Conservation (phyloP, 805 yeast species). For the Wickerhamiella kurtzmanii region DNA sequence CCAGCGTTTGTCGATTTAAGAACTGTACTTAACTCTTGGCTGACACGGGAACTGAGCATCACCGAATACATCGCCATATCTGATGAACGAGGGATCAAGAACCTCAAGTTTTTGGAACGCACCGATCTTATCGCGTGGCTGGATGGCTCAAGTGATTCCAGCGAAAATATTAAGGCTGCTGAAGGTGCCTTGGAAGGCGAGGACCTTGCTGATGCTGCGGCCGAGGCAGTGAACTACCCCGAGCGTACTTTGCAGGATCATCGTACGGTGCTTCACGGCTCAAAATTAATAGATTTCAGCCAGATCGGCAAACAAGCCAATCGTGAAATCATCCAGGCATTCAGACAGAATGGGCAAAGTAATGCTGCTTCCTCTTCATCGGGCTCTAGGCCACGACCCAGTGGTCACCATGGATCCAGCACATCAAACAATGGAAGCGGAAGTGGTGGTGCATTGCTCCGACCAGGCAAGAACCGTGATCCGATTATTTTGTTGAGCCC, state of each 20-base stretch:
- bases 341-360: conserved; percentile 6
- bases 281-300: conserved; percentile 25
- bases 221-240: conserved; percentile 4
- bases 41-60: conserved; percentile 54
- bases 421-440: neutral
- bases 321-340: conserved; percentile 19
- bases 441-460: conserved; percentile 9
- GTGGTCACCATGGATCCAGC: neutral
- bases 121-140: conserved; percentile 76
- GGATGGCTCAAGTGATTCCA: conserved; percentile 48
- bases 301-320: conserved; percentile 26
- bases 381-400: neutral
- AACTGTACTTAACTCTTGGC: conserved; percentile 42
- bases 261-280: conserved; percentile 29
- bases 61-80: conserved; percentile 74
- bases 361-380: neutral
- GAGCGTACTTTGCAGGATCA: conserved; percentile 28
- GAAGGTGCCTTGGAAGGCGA: conserved; percentile 5
- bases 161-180: conserved; percentile 35
- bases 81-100: conserved; percentile 46
- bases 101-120: conserved; percentile 71
- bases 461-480: conserved; percentile 28
- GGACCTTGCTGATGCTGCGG: neutral
- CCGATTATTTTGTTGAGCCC: conserved; percentile 72
- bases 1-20: conserved; percentile 9